These are phyloP conservation scores for Trypanosoma grayi DNA, from an alignment of 208 protist genomes.

Conservation along the genomic window DNA sequence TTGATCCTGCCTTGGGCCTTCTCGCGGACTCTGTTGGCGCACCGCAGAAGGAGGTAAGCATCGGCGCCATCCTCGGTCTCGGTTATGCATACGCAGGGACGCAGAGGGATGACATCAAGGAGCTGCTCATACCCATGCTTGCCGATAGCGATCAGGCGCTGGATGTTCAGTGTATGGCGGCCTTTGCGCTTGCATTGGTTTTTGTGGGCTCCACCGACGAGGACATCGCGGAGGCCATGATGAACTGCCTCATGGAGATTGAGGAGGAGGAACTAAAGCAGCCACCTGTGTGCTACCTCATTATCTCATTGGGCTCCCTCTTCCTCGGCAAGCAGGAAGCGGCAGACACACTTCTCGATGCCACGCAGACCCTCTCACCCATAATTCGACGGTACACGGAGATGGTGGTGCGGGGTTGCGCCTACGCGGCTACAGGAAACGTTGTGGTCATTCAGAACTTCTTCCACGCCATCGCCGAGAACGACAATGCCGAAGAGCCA, in stretches of 20 bases:
- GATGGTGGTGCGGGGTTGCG: conserved; percentile 95
- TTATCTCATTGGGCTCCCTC: conserved; percentile 94
- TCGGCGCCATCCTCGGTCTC: conserved; percentile 93
- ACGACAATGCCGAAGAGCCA: conserved; percentile 70
- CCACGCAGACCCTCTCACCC: conserved; percentile 74
- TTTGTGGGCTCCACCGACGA: conserved; percentile 96
- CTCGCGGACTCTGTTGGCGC: conserved; percentile 79
- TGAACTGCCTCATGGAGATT: conserved; percentile 91
- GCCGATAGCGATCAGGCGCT: conserved; percentile 90
- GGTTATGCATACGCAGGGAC: conserved; percentile 98
- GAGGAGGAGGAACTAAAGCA: conserved; percentile 60
- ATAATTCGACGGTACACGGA: conserved; percentile 88
- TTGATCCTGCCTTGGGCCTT: conserved; percentile 95
- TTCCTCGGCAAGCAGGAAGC: conserved; percentile 94
- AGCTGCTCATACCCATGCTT: conserved; percentile 93
- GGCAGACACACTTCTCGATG: conserved; percentile 92
- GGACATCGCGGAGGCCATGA: conserved; percentile 93
- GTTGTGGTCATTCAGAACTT: conserved; percentile 98
- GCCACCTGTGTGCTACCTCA: conserved; percentile 87
- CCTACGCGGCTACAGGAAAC: conserved; percentile 99
- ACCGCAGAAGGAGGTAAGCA: conserved; percentile 69
- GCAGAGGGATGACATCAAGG: conserved; percentile 92
- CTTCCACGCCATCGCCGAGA: conserved; percentile 95
- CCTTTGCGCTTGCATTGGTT: conserved; percentile 96
- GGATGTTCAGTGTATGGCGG: conserved; percentile 92